Evolutionary conservation across 1,139 yeast genomes (phyloP).

Genomic region (Williopsis jadinii): DNA sequence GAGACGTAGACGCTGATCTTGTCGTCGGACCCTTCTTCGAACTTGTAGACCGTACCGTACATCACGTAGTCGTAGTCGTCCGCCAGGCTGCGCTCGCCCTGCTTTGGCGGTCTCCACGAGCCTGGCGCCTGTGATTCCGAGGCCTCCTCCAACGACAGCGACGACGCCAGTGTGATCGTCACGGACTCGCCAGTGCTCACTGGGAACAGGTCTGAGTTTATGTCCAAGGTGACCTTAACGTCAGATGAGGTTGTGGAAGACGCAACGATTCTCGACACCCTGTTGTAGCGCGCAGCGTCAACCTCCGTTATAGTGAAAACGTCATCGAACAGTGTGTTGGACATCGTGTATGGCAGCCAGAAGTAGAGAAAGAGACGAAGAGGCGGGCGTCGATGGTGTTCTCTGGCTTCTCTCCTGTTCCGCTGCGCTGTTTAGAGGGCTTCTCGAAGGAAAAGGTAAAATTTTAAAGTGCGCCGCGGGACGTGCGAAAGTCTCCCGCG

Average conservation of each 20-base stretch:
- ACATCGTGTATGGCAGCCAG: slow-evolving; percentile 36
- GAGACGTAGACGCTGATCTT: slow-evolving; percentile 80
- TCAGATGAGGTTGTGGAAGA: slow-evolving; percentile 80
- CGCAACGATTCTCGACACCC: slow-evolving; percentile 85
- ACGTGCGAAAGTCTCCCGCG: not conserved
- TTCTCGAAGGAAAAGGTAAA: no score
- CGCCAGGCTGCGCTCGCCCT: slow-evolving; percentile 79
- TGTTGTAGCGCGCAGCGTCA: slow-evolving; percentile 88
- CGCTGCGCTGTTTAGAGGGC: no score
- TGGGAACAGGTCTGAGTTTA: slow-evolving; percentile 90
- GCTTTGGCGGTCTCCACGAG: slow-evolving; percentile 89
- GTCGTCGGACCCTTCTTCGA: slow-evolving; percentile 78
- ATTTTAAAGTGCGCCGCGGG: not conserved
- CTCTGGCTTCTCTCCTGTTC: no score
- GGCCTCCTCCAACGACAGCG: slow-evolving; percentile 50
- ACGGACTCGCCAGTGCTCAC: slow-evolving; percentile 70
- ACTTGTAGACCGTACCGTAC: slow-evolving; percentile 97
- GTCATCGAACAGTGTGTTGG: slow-evolving; percentile 87
- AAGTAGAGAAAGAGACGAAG: no score
- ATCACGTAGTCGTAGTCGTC: slow-evolving; percentile 97
- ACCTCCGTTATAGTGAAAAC: slow-evolving; percentile 81
- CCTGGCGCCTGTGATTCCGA: slow-evolving; percentile 42
- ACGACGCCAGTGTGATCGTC: slow-evolving; percentile 82
- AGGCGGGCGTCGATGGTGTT: not conserved
- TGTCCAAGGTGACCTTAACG: slow-evolving; percentile 79